Conservation (phyloP, 2,329 filamentous ascomycete genomes). For the Tolypocladium amazonense region DNA sequence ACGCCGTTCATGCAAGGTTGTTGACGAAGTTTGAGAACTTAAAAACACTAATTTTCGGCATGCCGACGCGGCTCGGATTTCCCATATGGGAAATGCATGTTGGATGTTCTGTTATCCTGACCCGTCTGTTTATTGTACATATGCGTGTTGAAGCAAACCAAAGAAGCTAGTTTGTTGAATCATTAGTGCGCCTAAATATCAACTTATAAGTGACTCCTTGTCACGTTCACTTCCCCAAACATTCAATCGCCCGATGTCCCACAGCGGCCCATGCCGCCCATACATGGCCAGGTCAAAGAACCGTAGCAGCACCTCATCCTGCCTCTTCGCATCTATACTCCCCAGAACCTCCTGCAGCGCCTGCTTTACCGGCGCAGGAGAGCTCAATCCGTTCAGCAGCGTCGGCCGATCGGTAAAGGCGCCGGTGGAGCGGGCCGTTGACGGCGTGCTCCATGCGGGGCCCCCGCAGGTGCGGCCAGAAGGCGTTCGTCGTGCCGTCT, state of each 20-base stretch:
- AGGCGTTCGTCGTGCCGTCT: conserved; percentile 20
- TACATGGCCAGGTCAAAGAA: conserved; percentile 12
- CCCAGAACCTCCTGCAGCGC: conserved; percentile 7
- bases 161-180: background rate
- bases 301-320: conserved; percentile 9
- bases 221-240: conserved; percentile 8
- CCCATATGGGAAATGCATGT: too few relatives aligned
- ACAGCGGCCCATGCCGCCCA: conserved; percentile 3
- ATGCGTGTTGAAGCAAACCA: background rate
- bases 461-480: conserved; percentile 16
- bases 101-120: too few relatives aligned
- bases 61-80: background rate
- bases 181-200: too few relatives aligned
- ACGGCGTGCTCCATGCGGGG: conserved; percentile 14
- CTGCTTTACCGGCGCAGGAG: conserved; percentile 6
- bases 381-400: conserved; percentile 11
- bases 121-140: background rate
- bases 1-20: background rate
- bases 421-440: conserved; percentile 15
- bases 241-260: conserved; percentile 1
- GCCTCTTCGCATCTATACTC: conserved; percentile 3
- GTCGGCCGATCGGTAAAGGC: conserved; percentile 21
- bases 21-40: too few relatives aligned
- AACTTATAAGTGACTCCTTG: conserved; percentile 6
- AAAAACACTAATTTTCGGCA: background rate